Conservation (phyloP, 768 basidiomycete species). For the Suillus ampliporus region DNA sequence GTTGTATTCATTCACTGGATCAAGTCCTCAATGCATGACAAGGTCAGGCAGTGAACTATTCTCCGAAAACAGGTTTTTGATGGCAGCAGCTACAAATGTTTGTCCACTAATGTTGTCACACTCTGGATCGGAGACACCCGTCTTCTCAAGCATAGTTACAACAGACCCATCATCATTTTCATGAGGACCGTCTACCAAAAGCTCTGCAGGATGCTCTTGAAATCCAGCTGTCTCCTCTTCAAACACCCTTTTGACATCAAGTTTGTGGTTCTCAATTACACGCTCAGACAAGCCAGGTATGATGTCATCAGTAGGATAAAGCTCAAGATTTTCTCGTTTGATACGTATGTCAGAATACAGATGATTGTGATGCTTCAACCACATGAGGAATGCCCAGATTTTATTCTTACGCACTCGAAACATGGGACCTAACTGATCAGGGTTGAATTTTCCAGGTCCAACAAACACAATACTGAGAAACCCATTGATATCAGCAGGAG, state of each 20-base stretch:
- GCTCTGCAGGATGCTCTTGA: constrained; percentile 29
- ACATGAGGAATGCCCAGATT: constrained; percentile 5
- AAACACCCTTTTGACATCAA: constrained; percentile 19
- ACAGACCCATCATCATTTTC: too few species aligned
- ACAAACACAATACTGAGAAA: constrained; percentile 36
- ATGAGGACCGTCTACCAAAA: too few species aligned
- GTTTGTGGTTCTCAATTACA: constrained; percentile 23
- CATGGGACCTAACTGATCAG: not conserved
- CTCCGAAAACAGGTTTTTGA: constrained; percentile 25
- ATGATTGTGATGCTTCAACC: constrained; percentile 8
- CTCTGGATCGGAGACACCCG: constrained; percentile 39
- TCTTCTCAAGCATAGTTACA: constrained; percentile 30
- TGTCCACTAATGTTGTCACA: constrained; percentile 25
- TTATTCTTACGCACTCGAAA: not conserved
- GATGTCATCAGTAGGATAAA: constrained; percentile 11
- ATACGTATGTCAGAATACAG: too few species aligned
- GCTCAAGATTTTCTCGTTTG: not conserved
- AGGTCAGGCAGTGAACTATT: constrained; percentile 25
- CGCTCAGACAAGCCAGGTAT: not conserved
- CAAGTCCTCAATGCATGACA: constrained; percentile 22
- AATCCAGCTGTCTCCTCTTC: constrained; percentile 35
- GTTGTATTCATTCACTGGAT: constrained; percentile 35
- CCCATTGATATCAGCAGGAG: constrained; percentile 31
- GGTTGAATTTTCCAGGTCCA: constrained; percentile 24
- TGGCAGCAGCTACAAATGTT: constrained; percentile 28